Base-by-base conservation (phyloP, 2,329 filamentous ascomycete genomes). In the Cercospora citrullina region DNA sequence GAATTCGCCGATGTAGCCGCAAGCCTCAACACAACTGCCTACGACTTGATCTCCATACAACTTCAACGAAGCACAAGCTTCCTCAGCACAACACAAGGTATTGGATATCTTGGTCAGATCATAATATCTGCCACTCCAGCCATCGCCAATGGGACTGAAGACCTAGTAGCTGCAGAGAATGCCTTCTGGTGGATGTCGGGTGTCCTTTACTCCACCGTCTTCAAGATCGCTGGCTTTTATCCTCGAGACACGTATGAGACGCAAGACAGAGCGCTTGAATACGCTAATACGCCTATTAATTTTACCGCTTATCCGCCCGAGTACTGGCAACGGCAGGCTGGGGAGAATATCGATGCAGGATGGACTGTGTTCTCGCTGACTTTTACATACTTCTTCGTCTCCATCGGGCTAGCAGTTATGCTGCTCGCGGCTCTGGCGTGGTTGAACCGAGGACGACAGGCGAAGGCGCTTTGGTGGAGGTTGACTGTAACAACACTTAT, bases 361-460 rank as follows among this genome's bases (percentile, higher is more conserved):
- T 66, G 28, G 23, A 42, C 57, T 1, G 68, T 74, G 6, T 72
- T 70, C 48, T 68, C 74, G 5, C 64, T 80, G 14, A 76, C 79
- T 0, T 72, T 72, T 28, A 60, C 66, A 1, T 77, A 75, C 59
- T 73, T 77, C 28, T 77, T 75, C 61, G 67, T 77, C 28, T 57
- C 73, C 12, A 73, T 75, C 60, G 75, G 74, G 2, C 71, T 71
- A 3, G 71, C 75, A 1, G 48, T 75, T 10, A 71, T 79, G 26
- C 71, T 77, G 14, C 74, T 73, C 65, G 71, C 78, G 23, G 71
- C 75, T 1, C 69, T 80, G 1, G 75, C 75, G 8, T 53, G 63
- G 3, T 39, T 75, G 45, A 73, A 69, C 30, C 67, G 72, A 28
- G 66, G 75, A 16, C 71, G 63, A 2, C 70, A 76, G 45, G 71